Base-by-base conservation (phyloP, 176 grass and related monocot species). In the Elaeis guineensis region DNA sequence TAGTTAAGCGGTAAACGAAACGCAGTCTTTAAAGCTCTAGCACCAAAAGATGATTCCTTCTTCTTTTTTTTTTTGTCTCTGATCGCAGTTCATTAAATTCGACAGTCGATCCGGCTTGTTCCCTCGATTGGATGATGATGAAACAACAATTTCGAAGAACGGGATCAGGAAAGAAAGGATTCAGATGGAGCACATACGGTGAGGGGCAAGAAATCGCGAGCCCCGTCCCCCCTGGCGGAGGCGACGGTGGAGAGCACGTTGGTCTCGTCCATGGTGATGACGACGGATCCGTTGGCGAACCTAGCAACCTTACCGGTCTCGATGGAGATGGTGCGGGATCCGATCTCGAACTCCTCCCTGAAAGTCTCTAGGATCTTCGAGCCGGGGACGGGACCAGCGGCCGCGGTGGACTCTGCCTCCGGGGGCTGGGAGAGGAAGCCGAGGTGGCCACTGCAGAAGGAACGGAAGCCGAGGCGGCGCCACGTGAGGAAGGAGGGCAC, bases 231-330 rank as follows among this genome's bases (percentile, higher is more conserved):
- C 59, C 70, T 92, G 55, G 84, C 70, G 16, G 81, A 79, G 52
- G 82, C 84, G 50, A 92, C 81, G 19, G 93, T 83, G 3, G 88
- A 69, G 49, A 92, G 84, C 51, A 98, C 93, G 55, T 92, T 64
- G 29, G 93, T 98, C 19, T 92, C 93, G 0, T 83, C 93, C 93
- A 92, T 92, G 58, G 81, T 78, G 71, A 98, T 85, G 26, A 92
- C 87, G 21, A 86, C 93, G 16, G 88, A 77, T 59, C 88, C 93
- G 21, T 92, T 98, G 14, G 93, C 93, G 17, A 98, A 89, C 6
- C 93, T 82, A 17, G 93, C 93, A 1, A 98, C 80, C 79, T 98
- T 98, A 0, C 93, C 84, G 5, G 93, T 98, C 59, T 98, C 81
- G 53, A 98, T 79, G 29, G 93, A 77, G 60, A 98, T 83, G 22